Conservation (phyloP, 345 rosid species). For the Populus davidiana region DNA sequence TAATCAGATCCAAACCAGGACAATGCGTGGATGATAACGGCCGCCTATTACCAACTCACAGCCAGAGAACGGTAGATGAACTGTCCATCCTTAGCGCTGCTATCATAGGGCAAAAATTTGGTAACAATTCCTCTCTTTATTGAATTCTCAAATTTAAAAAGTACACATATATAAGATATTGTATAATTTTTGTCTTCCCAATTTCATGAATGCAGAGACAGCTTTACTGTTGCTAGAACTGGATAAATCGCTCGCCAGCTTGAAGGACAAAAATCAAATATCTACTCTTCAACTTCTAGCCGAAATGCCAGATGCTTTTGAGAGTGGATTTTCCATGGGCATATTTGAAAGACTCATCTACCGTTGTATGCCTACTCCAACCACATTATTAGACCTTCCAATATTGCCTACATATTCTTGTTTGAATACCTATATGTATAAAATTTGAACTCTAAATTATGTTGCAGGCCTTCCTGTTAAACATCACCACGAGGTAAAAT, state of each 20-base stretch:
- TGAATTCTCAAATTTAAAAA: too few species aligned
- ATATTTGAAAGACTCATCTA: slow-evolving; percentile 1
- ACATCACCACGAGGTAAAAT: too few species aligned
- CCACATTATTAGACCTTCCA: too few species aligned
- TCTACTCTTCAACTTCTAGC: slow-evolving; percentile 23
- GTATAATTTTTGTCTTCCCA: neutral
- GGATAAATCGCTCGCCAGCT: neutral
- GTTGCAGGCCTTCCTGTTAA: too few species aligned
- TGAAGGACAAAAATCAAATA: slow-evolving; percentile 2
- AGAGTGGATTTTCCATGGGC: neutral
- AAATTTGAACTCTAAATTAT: too few species aligned
- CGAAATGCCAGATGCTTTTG: slow-evolving; percentile 1
- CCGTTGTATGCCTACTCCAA: neutral
- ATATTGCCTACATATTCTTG: too few species aligned
- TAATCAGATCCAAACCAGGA: neutral
- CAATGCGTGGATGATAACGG: neutral
- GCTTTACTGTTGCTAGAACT: slow-evolving; percentile 14
- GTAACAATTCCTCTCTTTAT: neutral
- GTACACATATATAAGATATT: too few species aligned
- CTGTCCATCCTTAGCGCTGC: slow-evolving; percentile 28
- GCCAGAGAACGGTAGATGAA: neutral
- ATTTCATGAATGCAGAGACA: slow-evolving; percentile 8
- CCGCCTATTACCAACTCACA: accelerated
- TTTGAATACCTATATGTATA: neutral
- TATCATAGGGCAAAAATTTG: slow-evolving; percentile 23